Evolutionary conservation across 1,284 basidiomycete genomes (phyloP), one percentile per base, ranked within the genome.

Genomic region (Papiliotrema nemorosa): DNA sequence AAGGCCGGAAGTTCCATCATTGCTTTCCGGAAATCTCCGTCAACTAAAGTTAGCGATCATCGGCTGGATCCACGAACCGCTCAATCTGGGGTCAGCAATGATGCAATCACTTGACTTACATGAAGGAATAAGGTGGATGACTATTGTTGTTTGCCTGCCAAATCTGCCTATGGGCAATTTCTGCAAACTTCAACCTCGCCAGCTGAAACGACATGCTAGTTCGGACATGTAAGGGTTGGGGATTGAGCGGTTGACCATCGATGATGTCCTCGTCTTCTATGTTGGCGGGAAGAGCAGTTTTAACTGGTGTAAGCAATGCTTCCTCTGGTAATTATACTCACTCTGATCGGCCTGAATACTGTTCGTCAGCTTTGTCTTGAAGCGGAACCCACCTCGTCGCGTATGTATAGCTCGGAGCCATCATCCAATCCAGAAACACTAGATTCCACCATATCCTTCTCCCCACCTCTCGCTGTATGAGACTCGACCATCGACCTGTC

Each of bases 131-230:
- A 4, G 73, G 72, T 29, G 72, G 68, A 57, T 74, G 70, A 40
- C 61, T 67, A 45, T 67, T 69, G 44, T 69, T 70, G 52, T 74
- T 76, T 10, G 72, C 73, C 56, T 74, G 72, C 72, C 70, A 74
- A 49, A 76, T 76, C 49, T 74, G 72, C 26, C 73, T 64, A 52
- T 76, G 73, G 5, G 65, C 61, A 31, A 74, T 74, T 50, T 74
- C 69, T 9, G 68, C 69, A 48, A 76, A 73, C 35, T 70, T 69
- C 35, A 75, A 58, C 43, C 73, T 60, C 21, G 73, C 70, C 7
- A 77, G 67, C 50, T 73, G 69, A 61, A 75, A 77, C 18, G 73
- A 74, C 70, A 77, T 75, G 21, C 63, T 59, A 4, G 75, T 77
- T 29, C 74, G 63, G 3, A 70, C 64, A n/a, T 57, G 60, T 10